A percentile compares a stretch with the other conserved stretches of the same genome.
These are phyloP conservation scores for Amanita jacksonii DNA, from an alignment of 768 basidiomycete species.

Conservation along the genomic window DNA sequence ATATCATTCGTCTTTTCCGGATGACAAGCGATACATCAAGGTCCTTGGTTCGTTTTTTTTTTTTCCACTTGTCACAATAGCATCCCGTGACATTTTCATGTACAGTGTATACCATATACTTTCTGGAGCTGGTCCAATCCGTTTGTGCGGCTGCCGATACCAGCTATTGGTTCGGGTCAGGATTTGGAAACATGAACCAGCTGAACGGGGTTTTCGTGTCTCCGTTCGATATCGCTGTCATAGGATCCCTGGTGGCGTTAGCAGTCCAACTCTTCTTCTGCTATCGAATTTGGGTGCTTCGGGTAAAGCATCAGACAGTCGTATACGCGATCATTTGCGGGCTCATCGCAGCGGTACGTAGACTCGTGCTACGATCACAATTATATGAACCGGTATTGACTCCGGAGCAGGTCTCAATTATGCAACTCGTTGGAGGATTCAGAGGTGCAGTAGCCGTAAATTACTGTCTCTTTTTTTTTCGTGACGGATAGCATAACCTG, in stretches of 20 bases:
- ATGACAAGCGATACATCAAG: conserved; percentile 12
- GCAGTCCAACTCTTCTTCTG: conserved; percentile 22
- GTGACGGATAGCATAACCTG: too few species aligned
- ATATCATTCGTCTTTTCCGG: conserved; percentile 15
- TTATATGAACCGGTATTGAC: neutral
- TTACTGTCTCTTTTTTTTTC: neutral
- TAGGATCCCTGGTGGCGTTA: conserved; percentile 17
- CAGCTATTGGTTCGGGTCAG: conserved; percentile 18
- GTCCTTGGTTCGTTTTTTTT: conserved; percentile 12
- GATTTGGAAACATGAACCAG: conserved; percentile 18
- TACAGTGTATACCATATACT: conserved; percentile 17
- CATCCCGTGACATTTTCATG: too few species aligned
- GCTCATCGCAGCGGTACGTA: too few species aligned
- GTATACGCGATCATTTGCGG: neutral
- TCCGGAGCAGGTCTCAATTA: conserved; percentile 9
- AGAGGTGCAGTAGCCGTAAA: conserved; percentile 10
- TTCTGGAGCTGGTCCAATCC: conserved; percentile 17
- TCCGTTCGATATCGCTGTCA: conserved; percentile 18
- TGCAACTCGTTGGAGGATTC: conserved; percentile 14
- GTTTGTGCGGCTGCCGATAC: conserved; percentile 17
- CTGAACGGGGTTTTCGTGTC: conserved; percentile 16
- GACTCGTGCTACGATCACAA: too few species aligned
- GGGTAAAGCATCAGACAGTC: conserved; percentile 1
- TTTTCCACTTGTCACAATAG: neutral
- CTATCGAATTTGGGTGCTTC: conserved; percentile 20